Conservation (phyloP, 2,329 filamentous ascomycete genomes). For the Colletotrichum tabaci region DNA sequence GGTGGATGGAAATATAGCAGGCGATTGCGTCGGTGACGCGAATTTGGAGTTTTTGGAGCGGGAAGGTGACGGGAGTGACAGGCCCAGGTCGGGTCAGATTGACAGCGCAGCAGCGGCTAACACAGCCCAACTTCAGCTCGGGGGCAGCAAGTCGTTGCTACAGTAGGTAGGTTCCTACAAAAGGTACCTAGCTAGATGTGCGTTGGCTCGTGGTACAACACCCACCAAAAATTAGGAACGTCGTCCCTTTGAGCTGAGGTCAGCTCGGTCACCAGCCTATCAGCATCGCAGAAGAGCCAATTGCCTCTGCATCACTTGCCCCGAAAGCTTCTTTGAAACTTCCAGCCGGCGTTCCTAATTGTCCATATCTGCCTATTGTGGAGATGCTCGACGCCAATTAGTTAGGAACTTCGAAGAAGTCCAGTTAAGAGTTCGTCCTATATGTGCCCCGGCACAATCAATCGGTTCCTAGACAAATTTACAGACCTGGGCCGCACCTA, state of each 20-base stretch:
- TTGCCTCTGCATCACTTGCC: slow-evolving; percentile 7
- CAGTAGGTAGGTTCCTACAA: slow-evolving; percentile 5
- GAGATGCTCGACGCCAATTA: neutral
- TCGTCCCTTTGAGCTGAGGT: slow-evolving; percentile 29
- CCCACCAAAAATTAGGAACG: slow-evolving; percentile 38
- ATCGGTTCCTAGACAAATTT: neutral
- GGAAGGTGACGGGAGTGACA: slow-evolving; percentile 34
- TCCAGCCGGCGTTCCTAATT: slow-evolving; percentile 4
- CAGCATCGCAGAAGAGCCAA: slow-evolving; percentile 7
- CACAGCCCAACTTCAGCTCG: slow-evolving; percentile 18
- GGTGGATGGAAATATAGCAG: slow-evolving; percentile 20
- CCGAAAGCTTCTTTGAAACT: slow-evolving; percentile 11
- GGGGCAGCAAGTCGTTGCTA: neutral
- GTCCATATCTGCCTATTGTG: too few relatives aligned
- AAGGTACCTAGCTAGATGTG: neutral
- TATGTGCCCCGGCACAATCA: neutral
- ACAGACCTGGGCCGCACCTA: slow-evolving; percentile 1
- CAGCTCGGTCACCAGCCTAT: slow-evolving; percentile 36
- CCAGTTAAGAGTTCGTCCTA: slow-evolving; percentile 19
- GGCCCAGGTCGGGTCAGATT: slow-evolving; percentile 19
- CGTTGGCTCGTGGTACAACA: slow-evolving; percentile 17
- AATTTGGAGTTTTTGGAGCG: slow-evolving; percentile 40
- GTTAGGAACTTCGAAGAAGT: neutral
- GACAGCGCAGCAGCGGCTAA: slow-evolving; percentile 20
- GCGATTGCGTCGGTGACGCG: slow-evolving; percentile 41